Percentiles rank a stretch among this genome's conserved stretches.
These are phyloP conservation scores for Trichoderma gamsii DNA, from an alignment of 495 filamentous ascomycete species.

Conservation along the genomic window DNA sequence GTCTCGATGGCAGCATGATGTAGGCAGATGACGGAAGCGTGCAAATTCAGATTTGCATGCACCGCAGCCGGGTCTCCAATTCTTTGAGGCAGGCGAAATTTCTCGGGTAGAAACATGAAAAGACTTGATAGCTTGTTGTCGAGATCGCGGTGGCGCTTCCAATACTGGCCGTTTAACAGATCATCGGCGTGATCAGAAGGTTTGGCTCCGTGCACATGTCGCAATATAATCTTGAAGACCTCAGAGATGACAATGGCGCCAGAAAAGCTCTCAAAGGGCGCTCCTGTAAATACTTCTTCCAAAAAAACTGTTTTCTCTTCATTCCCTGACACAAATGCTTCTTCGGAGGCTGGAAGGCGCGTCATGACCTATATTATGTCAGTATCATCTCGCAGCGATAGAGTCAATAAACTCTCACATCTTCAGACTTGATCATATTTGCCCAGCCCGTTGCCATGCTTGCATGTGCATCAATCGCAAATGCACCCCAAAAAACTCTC, in stretches of 20 bases:
- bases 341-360: constrained; percentile 38
- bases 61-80: constrained; percentile 33
- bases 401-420: constrained; percentile 24
- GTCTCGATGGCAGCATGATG: constrained; percentile 37
- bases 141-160: constrained; percentile 42
- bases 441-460: constrained; percentile 46
- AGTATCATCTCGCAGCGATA: constrained; percentile 4
- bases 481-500: constrained; percentile 47
- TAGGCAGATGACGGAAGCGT: constrained; percentile 39
- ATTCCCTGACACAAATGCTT: constrained; percentile 32
- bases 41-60: constrained; percentile 40
- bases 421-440: constrained; percentile 34
- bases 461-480: constrained; percentile 44
- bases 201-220: constrained; percentile 36
- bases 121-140: constrained; percentile 39
- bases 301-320: constrained; percentile 31
- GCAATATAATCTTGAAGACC: constrained; percentile 36
- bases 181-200: constrained; percentile 36
- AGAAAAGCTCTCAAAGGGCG: constrained; percentile 35
- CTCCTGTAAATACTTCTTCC: constrained; percentile 32
- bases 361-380: constrained; percentile 33
- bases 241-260: constrained; percentile 35
- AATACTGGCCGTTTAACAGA: constrained; percentile 34
- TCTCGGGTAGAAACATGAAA: constrained; percentile 43
- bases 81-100: constrained; percentile 34